Evolutionary conservation across 2,329 filamentous ascomycete genomes (phyloP).

Genomic region (Neoarthrinium moseri): DNA sequence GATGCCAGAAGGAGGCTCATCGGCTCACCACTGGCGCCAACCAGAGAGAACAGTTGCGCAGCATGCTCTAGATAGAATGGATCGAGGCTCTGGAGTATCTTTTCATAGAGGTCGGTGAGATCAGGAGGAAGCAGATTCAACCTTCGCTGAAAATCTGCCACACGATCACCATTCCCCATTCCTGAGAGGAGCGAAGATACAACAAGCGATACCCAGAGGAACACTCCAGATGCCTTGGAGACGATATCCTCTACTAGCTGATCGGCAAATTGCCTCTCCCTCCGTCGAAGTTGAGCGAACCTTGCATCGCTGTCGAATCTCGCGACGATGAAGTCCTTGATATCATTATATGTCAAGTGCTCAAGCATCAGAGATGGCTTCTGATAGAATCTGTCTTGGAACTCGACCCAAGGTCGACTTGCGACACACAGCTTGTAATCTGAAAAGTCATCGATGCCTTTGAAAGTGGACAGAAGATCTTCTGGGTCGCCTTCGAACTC

Average conservation of each 20-base stretch:
- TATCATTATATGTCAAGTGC: background rate
- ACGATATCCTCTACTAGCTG: background rate
- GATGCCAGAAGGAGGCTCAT: background rate
- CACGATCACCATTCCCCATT: background rate
- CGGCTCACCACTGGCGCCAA: background rate
- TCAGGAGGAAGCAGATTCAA: background rate
- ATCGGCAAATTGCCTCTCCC: background rate
- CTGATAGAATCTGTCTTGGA: background rate
- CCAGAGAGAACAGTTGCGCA: background rate
- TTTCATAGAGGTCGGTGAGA: fast-evolving
- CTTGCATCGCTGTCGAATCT: background rate
- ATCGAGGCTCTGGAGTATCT: background rate
- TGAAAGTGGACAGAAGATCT: background rate
- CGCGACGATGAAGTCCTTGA: background rate
- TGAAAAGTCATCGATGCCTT: background rate
- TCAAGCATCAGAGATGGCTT: background rate
- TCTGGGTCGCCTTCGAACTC: background rate
- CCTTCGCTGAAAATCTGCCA: background rate
- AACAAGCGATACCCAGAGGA: background rate
- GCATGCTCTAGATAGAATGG: background rate
- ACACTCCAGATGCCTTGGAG: background rate
- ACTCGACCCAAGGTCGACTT: background rate
- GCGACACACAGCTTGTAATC: background rate
- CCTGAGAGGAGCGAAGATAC: background rate
- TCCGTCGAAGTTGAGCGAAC: background rate